These are phyloP conservation scores for Thalassia testudinum DNA, from an alignment of 116 monocot genomes.

Conservation along the genomic window DNA sequence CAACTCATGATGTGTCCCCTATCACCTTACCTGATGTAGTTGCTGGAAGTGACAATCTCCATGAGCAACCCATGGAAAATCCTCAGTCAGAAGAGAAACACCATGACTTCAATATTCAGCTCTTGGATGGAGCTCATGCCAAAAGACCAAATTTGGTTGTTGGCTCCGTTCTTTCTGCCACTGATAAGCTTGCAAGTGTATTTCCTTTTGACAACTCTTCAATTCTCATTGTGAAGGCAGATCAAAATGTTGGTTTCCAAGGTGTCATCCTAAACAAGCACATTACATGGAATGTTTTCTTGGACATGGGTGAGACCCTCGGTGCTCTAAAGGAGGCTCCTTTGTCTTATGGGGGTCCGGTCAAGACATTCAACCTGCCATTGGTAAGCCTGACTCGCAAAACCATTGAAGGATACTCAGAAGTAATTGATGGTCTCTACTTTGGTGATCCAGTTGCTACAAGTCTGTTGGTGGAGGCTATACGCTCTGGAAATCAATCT, in stretches of 20 bases:
- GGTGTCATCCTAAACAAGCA: constrained; percentile 79
- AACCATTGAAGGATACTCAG: constrained; percentile 23
- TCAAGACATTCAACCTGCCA: constrained; percentile 28
- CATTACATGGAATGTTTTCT: constrained; percentile 51
- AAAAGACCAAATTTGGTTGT: constrained; percentile 13
- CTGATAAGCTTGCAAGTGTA: constrained; percentile 40
- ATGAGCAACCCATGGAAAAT: not conserved
- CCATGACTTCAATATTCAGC: not conserved
- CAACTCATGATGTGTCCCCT: not conserved
- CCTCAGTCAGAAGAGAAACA: not conserved
- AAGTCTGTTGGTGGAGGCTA: constrained; percentile 22
- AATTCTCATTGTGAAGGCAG: constrained; percentile 45
- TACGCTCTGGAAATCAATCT: constrained; percentile 37
- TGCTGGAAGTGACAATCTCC: not conserved
- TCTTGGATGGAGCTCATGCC: not conserved
- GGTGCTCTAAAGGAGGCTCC: constrained; percentile 37
- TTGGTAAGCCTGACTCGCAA: constrained; percentile 57
- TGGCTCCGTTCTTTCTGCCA: constrained; percentile 61
- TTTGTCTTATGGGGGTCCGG: constrained; percentile 78
- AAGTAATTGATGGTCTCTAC: constrained; percentile 32
- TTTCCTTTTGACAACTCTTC: constrained; percentile 55
- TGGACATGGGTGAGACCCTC: constrained; percentile 20
- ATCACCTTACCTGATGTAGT: constrained; percentile 2
- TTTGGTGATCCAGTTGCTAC: constrained; percentile 54
- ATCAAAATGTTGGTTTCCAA: constrained; percentile 35